Percentiles rank a stretch among this genome's conserved stretches.
These are phyloP conservation scores for Fusarium brevicatenulatum DNA, from an alignment of 2,329 filamentous ascomycete species.

Conservation along the genomic window DNA sequence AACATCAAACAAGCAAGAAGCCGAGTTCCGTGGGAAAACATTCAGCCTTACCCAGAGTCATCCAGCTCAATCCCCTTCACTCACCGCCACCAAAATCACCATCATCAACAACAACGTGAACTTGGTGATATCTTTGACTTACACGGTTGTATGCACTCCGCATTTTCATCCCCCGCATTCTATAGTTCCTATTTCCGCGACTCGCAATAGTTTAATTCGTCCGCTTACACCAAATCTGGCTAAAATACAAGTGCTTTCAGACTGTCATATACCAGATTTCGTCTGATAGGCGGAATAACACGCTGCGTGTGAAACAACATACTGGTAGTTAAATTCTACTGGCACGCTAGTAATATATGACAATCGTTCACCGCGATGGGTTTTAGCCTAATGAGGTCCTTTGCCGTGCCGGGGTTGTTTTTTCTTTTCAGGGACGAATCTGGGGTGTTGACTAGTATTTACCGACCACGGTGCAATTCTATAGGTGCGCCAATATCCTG, in stretches of 20 bases:
- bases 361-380: background rate
- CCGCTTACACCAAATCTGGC: slow-evolving; percentile 19
- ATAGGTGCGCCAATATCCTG: slow-evolving; percentile 16
- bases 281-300: slow-evolving; percentile 15
- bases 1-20: background rate
- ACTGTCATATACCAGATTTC: fast-evolving
- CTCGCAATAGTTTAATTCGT: slow-evolving; percentile 7
- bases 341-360: background rate
- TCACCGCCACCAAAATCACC: background rate
- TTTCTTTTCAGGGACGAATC: background rate
- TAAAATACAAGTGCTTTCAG: background rate
- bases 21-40: slow-evolving; percentile 2
- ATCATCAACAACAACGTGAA: background rate
- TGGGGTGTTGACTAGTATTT: slow-evolving; percentile 7
- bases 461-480: background rate
- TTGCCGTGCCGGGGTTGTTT: slow-evolving; percentile 3
- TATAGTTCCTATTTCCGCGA: background rate
- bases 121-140: background rate
- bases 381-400: slow-evolving; percentile 13
- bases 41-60: background rate
- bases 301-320: background rate
- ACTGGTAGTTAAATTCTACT: background rate
- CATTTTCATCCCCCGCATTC: background rate
- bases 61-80: background rate
- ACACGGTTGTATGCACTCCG: background rate